These are phyloP conservation scores for Pilaira anomala DNA, from an alignment of 192 early-diverging fungal species.

Conservation along the genomic window DNA sequence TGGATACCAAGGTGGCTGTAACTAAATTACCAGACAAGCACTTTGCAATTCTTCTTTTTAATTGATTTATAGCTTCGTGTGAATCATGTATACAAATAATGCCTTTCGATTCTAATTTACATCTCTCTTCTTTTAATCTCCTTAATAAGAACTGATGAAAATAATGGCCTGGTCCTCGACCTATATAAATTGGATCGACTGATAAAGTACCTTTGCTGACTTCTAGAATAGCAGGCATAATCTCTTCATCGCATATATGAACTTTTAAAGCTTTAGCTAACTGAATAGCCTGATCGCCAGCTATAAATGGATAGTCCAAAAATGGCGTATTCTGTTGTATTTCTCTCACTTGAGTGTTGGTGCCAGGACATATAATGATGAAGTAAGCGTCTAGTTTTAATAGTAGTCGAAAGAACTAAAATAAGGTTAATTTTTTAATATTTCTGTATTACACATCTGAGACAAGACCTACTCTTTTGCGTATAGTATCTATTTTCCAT, in stretches of 20 bases:
- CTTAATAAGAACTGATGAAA: constrained; percentile 18
- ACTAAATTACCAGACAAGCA: constrained; percentile 21
- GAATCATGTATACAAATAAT: constrained; percentile 12
- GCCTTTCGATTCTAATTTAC: constrained; percentile 20
- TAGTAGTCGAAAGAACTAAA: constrained; percentile 29
- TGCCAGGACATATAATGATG: constrained; percentile 36
- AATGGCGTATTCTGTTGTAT: constrained; percentile 26
- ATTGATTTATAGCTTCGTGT: constrained; percentile 9
- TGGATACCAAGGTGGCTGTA: background rate
- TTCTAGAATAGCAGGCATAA: constrained; percentile 33
- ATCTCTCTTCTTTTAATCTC: constrained; percentile 17
- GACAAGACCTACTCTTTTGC: constrained; percentile 21
- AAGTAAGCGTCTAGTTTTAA: constrained; percentile 37
- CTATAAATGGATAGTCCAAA: constrained; percentile 33
- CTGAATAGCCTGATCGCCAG: constrained; percentile 17
- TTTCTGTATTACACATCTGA: background rate
- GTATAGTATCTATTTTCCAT: constrained; percentile 16
- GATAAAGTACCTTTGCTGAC: constrained; percentile 17
- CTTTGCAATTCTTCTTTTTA: constrained; percentile 26
- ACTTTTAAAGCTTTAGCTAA: constrained; percentile 25
- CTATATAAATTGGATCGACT: constrained; percentile 24
- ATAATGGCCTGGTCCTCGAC: constrained; percentile 28
- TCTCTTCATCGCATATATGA: constrained; percentile 22
- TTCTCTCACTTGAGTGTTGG: constrained; percentile 1
- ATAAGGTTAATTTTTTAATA: background rate